These are phyloP conservation scores for Exserohilum rostratum DNA, from an alignment of 2,329 filamentous ascomycete species.

Conservation along the genomic window DNA sequence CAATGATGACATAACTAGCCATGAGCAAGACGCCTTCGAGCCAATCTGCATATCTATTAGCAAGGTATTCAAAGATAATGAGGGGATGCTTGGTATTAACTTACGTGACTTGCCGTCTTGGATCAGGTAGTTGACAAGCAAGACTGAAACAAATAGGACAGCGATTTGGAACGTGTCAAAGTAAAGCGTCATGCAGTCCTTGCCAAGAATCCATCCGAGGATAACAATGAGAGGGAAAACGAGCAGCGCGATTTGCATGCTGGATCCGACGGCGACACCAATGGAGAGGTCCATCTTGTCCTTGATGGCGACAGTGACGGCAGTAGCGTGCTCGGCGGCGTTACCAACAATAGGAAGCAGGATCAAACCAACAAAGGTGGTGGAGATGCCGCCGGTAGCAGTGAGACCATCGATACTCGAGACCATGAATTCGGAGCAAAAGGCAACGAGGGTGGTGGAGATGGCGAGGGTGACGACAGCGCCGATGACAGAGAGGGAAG, in stretches of 20 bases:
- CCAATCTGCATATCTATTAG: constrained; percentile 53
- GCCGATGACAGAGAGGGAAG: constrained; percentile 73
- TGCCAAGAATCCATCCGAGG: constrained; percentile 65
- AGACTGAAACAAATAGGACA: constrained; percentile 62
- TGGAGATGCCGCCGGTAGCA: constrained; percentile 55
- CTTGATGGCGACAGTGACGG: constrained; percentile 66
- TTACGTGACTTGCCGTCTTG: constrained; percentile 62
- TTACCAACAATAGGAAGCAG: constrained; percentile 70
- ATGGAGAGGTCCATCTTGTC: constrained; percentile 74
- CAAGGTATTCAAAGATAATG: background rate
- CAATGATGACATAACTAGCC: constrained; percentile 67
- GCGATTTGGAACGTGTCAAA: constrained; percentile 89
- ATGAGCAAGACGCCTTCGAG: constrained; percentile 67
- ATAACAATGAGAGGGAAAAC: constrained; percentile 66
- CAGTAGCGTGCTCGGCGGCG: constrained; percentile 69
- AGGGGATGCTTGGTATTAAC: constrained; percentile 6
- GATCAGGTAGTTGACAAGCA: constrained; percentile 67
- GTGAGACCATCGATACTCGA: constrained; percentile 64
- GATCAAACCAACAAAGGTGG: constrained; percentile 68
- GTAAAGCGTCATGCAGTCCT: constrained; percentile 72
- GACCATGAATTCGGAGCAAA: constrained; percentile 74
- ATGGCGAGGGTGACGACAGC: constrained; percentile 73
- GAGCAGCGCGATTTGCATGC: constrained; percentile 69
- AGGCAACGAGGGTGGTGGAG: constrained; percentile 79
- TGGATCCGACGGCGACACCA: constrained; percentile 68